Percentiles rank a stretch among this genome's conserved stretches.
Conservation (phyloP, 257 asterid species). For the Ilex asprella region DNA sequence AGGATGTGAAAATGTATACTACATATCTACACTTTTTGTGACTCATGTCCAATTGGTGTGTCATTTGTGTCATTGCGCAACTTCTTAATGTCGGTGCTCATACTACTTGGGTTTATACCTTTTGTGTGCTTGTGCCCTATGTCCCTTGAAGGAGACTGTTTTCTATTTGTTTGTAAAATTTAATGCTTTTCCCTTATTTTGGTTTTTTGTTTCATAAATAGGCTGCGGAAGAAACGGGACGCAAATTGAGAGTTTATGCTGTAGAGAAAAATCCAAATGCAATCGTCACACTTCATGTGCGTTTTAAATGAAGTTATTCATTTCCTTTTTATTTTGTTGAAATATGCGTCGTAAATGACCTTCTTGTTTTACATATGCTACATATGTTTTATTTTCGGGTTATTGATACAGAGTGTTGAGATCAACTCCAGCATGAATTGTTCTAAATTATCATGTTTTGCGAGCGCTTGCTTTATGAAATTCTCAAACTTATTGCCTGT, state of each 20-base stretch:
- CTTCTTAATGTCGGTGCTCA: neutral
- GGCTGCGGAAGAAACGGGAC: constrained; percentile 98
- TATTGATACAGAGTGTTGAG: no score
- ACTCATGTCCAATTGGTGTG: neutral
- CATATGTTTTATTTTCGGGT: no score
- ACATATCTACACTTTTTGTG: neutral
- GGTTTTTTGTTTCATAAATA: constrained; percentile 20
- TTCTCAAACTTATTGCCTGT: no score
- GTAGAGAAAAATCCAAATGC: constrained; percentile 99
- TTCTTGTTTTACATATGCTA: no score
- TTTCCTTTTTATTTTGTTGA: constrained; percentile 3
- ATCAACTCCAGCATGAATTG: no score
- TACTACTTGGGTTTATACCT: neutral
- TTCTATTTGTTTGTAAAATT: no score
- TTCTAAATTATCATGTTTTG: no score
- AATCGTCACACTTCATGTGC: constrained; percentile 92
- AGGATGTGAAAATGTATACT: neutral
- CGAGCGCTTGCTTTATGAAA: no score
- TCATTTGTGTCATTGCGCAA: neutral
- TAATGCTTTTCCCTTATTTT: neutral
- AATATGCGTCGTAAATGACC: neutral
- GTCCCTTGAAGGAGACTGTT: no score
- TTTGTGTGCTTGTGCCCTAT: neutral
- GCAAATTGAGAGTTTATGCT: constrained; percentile 87
- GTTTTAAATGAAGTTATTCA: constrained; percentile 13